Evolutionary conservation across 768 basidiomycete genomes (phyloP).

Genomic region (Hypsizygus marmoreus): DNA sequence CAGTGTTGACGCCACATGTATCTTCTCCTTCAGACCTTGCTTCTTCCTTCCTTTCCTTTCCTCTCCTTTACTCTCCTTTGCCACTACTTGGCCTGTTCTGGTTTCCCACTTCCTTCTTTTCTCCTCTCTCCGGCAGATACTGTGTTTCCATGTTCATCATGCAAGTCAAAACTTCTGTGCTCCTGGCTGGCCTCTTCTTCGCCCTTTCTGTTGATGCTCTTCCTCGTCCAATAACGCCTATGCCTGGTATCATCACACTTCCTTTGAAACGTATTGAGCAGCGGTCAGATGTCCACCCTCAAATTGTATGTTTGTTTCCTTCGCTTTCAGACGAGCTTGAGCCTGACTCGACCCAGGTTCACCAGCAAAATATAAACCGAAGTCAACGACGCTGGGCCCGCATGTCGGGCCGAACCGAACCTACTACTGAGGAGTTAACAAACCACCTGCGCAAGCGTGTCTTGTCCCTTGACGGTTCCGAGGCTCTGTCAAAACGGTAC

Average conservation of each 20-base stretch:
- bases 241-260: constrained; percentile 39
- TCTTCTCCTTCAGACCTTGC: neutral
- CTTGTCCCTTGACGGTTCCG: constrained; percentile 36
- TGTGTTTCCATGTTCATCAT: constrained; percentile 38
- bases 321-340: neutral
- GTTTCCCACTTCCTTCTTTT: constrained; percentile 27
- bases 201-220: constrained; percentile 42
- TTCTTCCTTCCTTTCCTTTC: constrained; percentile 22
- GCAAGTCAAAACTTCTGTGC: constrained; percentile 56
- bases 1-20: neutral
- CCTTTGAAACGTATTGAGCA: constrained; percentile 43
- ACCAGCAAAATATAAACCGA: constrained; percentile 75
- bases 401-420: constrained; percentile 62
- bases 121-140: constrained; percentile 20
- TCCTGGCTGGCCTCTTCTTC: constrained; percentile 54
- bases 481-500: constrained; percentile 37
- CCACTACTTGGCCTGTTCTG: constrained; percentile 29
- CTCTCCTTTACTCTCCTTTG: constrained; percentile 23
- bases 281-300: constrained; percentile 32
- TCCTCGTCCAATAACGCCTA: constrained; percentile 35
- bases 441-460: constrained; percentile 51
- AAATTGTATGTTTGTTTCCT: constrained; percentile 32
- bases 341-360: constrained; percentile 38
- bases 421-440: constrained; percentile 48
- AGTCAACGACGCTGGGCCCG: constrained; percentile 63